Conservation (phyloP, 23 red algal species). For the Chondrus crispus region DNA sequence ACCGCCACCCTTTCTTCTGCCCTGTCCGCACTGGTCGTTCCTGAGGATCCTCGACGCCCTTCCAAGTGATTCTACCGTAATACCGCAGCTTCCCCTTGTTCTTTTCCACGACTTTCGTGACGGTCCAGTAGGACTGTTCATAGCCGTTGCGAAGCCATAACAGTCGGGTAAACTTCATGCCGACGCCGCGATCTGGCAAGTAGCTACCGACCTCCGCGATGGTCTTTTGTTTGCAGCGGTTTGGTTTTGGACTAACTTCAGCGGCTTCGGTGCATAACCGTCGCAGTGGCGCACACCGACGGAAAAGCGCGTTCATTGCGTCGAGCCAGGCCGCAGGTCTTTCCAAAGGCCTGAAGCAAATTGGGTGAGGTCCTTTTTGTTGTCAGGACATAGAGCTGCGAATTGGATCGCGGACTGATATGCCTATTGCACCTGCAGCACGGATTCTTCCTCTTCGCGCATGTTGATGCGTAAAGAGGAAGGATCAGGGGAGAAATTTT, state of each 20-base stretch:
- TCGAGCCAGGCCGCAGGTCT: not conserved
- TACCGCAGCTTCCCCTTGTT: conserved; percentile 30
- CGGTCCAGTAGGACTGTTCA: conserved; percentile 34
- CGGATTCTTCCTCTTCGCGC: too few relatives aligned
- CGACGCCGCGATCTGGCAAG: conserved; percentile 24
- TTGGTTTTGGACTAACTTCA: not conserved
- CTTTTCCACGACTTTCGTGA: conserved; percentile 32
- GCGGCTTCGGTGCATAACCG: conserved; percentile 26
- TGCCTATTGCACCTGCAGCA: too few relatives aligned
- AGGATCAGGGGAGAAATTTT: too few relatives aligned
- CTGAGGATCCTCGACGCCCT: conserved; percentile 20
- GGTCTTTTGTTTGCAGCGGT: conserved; percentile 23
- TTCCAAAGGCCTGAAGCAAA: not conserved
- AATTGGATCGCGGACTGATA: not conserved
- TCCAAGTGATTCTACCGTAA: conserved; percentile 38
- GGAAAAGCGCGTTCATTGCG: not conserved
- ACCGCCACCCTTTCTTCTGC: conserved; percentile 46
- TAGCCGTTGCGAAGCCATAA: conserved; percentile 49
- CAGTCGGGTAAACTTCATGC: conserved; percentile 33
- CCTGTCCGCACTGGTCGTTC: conserved; percentile 19
- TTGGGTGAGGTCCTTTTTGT: not conserved
- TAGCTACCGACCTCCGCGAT: conserved; percentile 23
- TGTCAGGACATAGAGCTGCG: not conserved
- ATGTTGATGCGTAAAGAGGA: too few relatives aligned
- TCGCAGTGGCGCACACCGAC: not conserved